Conservation (phyloP, 228 moss, liverwort and hornwort species). For the Sphagnum magellanicum region DNA sequence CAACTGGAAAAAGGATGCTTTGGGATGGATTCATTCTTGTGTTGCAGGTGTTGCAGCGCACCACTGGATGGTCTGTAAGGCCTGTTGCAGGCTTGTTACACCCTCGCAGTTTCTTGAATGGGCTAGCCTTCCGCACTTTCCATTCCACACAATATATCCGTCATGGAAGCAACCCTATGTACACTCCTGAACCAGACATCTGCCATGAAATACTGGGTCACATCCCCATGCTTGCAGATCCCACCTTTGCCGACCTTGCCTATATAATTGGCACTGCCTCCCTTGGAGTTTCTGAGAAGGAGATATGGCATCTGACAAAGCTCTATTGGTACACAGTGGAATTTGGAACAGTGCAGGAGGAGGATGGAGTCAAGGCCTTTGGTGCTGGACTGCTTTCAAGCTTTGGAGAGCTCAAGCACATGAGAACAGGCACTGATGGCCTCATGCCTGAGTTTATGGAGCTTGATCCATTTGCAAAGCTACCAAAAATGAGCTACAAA, state of each 20-base stretch:
- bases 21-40: neutral
- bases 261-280: slow-evolving; percentile 49
- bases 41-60: slow-evolving; percentile 39
- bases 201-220: slow-evolving; percentile 62
- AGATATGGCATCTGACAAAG: slow-evolving; percentile 56
- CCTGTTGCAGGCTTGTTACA: slow-evolving; percentile 58
- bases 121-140: slow-evolving; percentile 52
- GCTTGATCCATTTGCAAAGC: slow-evolving; percentile 48
- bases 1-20: too few relatives aligned
- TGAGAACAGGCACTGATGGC: slow-evolving; percentile 30
- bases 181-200: slow-evolving; percentile 60
- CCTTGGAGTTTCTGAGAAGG: slow-evolving; percentile 48
- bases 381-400: slow-evolving; percentile 58
- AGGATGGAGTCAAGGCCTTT: slow-evolving; percentile 28
- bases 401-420: slow-evolving; percentile 43
- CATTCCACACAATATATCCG: slow-evolving; percentile 64
- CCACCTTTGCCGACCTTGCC: slow-evolving; percentile 41
- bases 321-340: slow-evolving; percentile 65
- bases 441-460: slow-evolving; percentile 32
- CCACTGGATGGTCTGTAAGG: slow-evolving; percentile 45
- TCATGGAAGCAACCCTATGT: slow-evolving; percentile 54
- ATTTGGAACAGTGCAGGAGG: slow-evolving; percentile 51
- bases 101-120: slow-evolving; percentile 58
- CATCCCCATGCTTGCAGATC: slow-evolving; percentile 53
- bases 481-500: slow-evolving; percentile 67